Conservation (phyloP, 2,329 filamentous ascomycete species). For the Zymoseptoria pseudotritici region DNA sequence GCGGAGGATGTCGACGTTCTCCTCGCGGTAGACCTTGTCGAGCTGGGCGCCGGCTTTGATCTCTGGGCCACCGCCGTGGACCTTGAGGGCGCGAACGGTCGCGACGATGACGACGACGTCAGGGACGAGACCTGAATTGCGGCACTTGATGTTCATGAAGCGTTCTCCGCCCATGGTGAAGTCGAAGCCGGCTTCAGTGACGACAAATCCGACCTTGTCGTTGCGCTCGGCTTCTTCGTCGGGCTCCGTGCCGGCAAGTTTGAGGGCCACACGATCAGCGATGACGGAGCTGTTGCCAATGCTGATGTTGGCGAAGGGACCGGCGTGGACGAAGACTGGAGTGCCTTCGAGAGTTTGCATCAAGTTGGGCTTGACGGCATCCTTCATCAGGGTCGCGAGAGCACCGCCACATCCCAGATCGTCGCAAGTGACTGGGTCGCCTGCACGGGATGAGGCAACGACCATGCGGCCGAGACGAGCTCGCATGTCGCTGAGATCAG, state of each 20-base stretch:
- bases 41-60: slow-evolving; percentile 81
- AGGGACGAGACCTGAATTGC: slow-evolving; percentile 82
- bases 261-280: slow-evolving; percentile 89
- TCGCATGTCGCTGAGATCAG: slow-evolving; percentile 77
- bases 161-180: slow-evolving; percentile 99
- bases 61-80: slow-evolving; percentile 91
- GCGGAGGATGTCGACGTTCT: slow-evolving; percentile 87
- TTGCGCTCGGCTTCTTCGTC: slow-evolving; percentile 66
- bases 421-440: slow-evolving; percentile 91
- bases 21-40: slow-evolving; percentile 80
- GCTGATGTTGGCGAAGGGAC: slow-evolving; percentile 96
- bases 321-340: slow-evolving; percentile 93
- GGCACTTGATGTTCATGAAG: slow-evolving; percentile 99
- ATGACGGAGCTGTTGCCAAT: slow-evolving; percentile 95
- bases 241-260: slow-evolving; percentile 87
- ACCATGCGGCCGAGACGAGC: slow-evolving; percentile 95
- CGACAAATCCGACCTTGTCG: slow-evolving; percentile 80
- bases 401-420: slow-evolving; percentile 91
- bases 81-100: slow-evolving; percentile 91
- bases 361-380: slow-evolving; percentile 96
- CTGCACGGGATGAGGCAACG: slow-evolving; percentile 73
- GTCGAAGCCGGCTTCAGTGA: slow-evolving; percentile 96
- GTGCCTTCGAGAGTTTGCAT: slow-evolving; percentile 98
- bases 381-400: slow-evolving; percentile 89
- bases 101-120: slow-evolving; percentile 94